Evolutionary conservation across 257 asterid species (phyloP).

Genomic region (Coffea eugenioides): DNA sequence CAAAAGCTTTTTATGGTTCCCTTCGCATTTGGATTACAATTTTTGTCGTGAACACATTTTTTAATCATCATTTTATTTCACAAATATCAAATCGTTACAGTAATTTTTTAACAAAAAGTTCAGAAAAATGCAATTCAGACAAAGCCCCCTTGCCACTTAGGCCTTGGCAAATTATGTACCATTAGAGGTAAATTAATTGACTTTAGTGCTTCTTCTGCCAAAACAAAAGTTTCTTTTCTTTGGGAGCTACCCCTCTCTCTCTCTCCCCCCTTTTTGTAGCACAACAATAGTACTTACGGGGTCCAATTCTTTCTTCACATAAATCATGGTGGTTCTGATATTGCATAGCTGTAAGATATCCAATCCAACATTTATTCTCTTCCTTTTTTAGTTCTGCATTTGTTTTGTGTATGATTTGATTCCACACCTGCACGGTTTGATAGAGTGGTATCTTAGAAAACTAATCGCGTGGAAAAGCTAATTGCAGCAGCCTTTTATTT

Average conservation of each 20-base stretch:
- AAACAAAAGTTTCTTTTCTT: constrained; percentile 20
- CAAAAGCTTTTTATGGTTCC: too few species aligned
- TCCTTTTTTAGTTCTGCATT: constrained; percentile 13
- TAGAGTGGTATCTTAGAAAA: constrained; percentile 20
- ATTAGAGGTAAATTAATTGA: not conserved
- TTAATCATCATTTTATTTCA: too few species aligned
- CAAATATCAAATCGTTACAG: too few species aligned
- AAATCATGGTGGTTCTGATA: constrained; percentile 43
- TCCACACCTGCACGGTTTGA: constrained; percentile 33
- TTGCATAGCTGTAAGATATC: constrained; percentile 48
- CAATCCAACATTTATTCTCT: constrained; percentile 39
- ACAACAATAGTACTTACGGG: not conserved
- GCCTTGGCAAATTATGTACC: not conserved
- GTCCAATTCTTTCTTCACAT: constrained; percentile 36
- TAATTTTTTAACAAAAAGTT: too few species aligned
- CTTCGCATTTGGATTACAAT: not conserved
- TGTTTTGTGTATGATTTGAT: constrained; percentile 34
- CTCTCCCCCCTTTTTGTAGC: constrained; percentile 11
- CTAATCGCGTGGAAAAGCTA: constrained; percentile 13
- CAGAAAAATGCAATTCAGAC: too few species aligned
- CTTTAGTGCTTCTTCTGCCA: constrained; percentile 25
- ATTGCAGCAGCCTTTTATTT: constrained; percentile 51
- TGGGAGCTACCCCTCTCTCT: not conserved
- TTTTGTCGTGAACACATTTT: too few species aligned
- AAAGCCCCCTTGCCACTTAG: not conserved